Evolutionary conservation across 2,329 filamentous ascomycete genomes (phyloP).

Genomic region (Stemphylium lycopersici): DNA sequence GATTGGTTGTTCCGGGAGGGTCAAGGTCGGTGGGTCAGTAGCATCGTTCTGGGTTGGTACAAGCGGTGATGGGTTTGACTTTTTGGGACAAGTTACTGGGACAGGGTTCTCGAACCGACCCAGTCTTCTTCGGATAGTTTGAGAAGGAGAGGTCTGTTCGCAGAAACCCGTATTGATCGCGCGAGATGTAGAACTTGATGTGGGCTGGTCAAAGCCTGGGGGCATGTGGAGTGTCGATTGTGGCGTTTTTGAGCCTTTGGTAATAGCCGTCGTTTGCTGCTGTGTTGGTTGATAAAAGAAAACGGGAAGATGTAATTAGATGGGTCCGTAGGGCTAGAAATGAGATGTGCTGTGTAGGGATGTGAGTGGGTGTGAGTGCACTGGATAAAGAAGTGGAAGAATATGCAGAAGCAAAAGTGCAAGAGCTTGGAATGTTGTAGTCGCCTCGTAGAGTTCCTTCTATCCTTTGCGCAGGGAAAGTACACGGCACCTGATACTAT

Average conservation of each 20-base stretch:
- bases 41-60: constrained; percentile 14
- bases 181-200: constrained; percentile 26
- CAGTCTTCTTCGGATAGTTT: constrained; percentile 16
- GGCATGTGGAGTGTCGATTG: constrained; percentile 24
- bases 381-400: constrained; percentile 15
- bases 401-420: constrained; percentile 8
- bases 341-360: constrained; percentile 18
- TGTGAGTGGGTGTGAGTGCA: constrained; percentile 27
- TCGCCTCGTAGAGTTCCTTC: constrained; percentile 40
- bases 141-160: constrained; percentile 20
- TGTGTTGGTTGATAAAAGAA: constrained; percentile 2
- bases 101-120: constrained; percentile 15
- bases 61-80: constrained; percentile 10
- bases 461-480: constrained; percentile 40
- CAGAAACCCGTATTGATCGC: constrained; percentile 12
- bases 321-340: constrained; percentile 23
- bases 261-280: not conserved
- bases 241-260: not conserved
- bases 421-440: constrained; percentile 29
- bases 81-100: not conserved
- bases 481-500: constrained; percentile 26
- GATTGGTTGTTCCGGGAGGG: constrained; percentile 6
- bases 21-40: constrained; percentile 12
- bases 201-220: constrained; percentile 27
- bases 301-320: constrained; percentile 10